Conservation (phyloP, 176 grass and related monocot species). For the Lolium perenne region DNA sequence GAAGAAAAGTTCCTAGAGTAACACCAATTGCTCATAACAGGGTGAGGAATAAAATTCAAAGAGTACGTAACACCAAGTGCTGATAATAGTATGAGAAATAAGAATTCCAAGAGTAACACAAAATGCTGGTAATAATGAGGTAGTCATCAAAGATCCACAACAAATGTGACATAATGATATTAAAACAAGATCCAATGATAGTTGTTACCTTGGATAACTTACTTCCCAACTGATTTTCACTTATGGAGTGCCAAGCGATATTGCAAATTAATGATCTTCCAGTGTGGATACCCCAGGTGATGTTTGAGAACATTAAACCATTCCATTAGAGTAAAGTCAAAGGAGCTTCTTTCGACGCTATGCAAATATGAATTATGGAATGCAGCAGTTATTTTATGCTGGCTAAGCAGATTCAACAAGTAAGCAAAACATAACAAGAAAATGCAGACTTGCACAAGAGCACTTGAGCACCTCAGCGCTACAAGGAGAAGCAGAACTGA, state of each 20-base stretch:
- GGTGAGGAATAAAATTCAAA: not conserved
- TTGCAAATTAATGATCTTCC: not conserved
- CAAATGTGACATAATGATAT: not conserved
- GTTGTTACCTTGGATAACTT: conserved; percentile 11
- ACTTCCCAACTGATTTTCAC: not conserved
- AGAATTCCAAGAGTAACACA: not conserved
- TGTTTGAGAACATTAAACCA: not conserved
- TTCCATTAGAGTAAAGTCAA: not conserved
- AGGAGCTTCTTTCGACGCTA: not conserved
- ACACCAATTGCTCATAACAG: not conserved
- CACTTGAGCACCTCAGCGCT: not conserved
- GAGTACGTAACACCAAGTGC: conserved; percentile 5
- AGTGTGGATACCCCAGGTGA: not conserved
- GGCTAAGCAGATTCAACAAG: no score
- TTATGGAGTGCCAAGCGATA: not conserved
- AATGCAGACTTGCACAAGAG: not conserved
- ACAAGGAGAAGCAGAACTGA: conserved; percentile 16
- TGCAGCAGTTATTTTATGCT: not conserved
- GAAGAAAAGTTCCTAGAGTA: not conserved
- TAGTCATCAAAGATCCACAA: not conserved
- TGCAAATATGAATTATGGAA: not conserved
- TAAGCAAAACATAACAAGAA: no score
- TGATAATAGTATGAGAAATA: not conserved
- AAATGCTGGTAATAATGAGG: not conserved
- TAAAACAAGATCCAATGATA: not conserved